phyloP scores from a whole-genome alignment of 495 filamentous ascomycete genomes.

The Penicillium soppii region DNA sequence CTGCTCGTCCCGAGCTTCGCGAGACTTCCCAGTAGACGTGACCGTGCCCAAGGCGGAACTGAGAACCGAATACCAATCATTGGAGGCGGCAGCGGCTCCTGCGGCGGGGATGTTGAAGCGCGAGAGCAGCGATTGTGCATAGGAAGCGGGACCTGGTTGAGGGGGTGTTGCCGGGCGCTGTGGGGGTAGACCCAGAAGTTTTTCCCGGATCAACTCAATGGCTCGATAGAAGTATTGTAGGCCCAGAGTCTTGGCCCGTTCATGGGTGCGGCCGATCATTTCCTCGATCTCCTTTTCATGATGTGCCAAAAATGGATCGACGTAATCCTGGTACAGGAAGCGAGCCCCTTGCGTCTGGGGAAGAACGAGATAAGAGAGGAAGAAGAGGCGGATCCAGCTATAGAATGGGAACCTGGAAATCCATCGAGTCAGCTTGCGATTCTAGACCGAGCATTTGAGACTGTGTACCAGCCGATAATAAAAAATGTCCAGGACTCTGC shows the following conservation, averaged over 20 bases:
- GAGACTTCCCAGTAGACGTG: conserved; percentile 39
- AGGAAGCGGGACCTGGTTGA: conserved; percentile 49
- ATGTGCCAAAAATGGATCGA: conserved; percentile 83
- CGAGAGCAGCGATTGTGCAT: conserved; percentile 77
- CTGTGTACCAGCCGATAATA: conserved; percentile 71
- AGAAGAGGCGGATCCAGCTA: conserved; percentile 80
- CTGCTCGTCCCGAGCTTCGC: conserved; percentile 51
- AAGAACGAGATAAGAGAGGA: conserved; percentile 95
- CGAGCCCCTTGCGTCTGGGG: conserved; percentile 92
- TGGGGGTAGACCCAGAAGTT: conserved; percentile 68
- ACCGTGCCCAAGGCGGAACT: conserved; percentile 62
- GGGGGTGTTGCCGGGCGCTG: conserved; percentile 52
- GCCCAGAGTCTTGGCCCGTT: conserved; percentile 74
- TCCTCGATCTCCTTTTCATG: conserved; percentile 91
- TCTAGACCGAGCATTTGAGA: not conserved
- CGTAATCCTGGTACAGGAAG: conserved; percentile 75
- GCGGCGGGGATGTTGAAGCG: conserved; percentile 77
- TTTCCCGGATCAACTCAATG: conserved; percentile 72
- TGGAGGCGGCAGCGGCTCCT: conserved; percentile 20
- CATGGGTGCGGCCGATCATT: conserved; percentile 79
- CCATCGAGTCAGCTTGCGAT: conserved; percentile 1
- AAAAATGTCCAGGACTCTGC: conserved; percentile 86
- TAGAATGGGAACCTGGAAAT: conserved; percentile 82
- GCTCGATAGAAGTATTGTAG: conserved; percentile 76
- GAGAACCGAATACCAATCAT: conserved; percentile 66